Evolutionary conservation across 1,284 basidiomycete species (phyloP).

Genomic region (Ustilago lituana): DNA sequence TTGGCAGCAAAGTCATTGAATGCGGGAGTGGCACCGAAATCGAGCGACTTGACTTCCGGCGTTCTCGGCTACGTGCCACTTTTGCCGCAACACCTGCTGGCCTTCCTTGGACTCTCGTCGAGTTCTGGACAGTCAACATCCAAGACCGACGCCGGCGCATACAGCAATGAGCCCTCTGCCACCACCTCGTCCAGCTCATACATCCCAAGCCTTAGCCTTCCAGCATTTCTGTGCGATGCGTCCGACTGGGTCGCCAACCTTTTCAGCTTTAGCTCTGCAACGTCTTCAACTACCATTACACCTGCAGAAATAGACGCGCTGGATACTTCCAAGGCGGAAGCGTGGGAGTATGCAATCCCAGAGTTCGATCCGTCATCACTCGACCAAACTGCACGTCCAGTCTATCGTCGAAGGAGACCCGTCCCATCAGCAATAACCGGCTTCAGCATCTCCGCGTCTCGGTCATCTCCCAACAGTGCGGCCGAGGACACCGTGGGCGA

Average conservation of each 20-base stretch:
- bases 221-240: constrained; percentile 3
- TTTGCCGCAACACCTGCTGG: constrained; percentile 47
- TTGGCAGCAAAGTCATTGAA: no score
- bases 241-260: constrained; percentile 24
- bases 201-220: constrained; percentile 7
- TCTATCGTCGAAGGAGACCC: constrained; percentile 49
- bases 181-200: constrained; percentile 6
- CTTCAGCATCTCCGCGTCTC: constrained; percentile 26
- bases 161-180: neutral
- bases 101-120: constrained; percentile 33
- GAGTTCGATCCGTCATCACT: constrained; percentile 48
- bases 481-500: neutral
- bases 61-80: constrained; percentile 43
- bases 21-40: neutral
- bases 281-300: neutral
- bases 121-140: neutral
- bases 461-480: neutral
- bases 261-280: constrained; percentile 12
- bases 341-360: constrained; percentile 54
- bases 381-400: constrained; percentile 42
- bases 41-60: neutral
- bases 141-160: neutral
- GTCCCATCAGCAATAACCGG: constrained; percentile 37
- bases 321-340: constrained; percentile 33
- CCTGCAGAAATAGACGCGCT: neutral